These are phyloP conservation scores for Cymbopogon citratus DNA, from an alignment of 176 grass and related monocot species.

Conservation along the genomic window DNA sequence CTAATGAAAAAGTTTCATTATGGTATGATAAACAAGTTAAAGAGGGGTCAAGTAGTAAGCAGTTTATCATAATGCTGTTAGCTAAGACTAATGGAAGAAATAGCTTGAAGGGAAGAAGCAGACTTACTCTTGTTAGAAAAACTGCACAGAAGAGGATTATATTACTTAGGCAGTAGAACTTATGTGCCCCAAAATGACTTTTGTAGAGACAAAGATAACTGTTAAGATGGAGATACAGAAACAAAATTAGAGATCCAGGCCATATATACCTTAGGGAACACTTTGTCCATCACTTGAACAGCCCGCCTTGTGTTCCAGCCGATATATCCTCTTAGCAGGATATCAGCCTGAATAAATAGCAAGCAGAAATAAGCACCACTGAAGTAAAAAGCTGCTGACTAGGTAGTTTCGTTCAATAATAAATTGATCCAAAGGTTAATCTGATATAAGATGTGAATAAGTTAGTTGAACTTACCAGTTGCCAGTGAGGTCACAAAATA, in stretches of 20 bases:
- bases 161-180: not conserved
- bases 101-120: not conserved
- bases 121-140: not conserved
- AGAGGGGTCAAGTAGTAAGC: not conserved
- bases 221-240: not conserved
- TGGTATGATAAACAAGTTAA: not conserved
- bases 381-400: not conserved
- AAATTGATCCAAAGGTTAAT: not conserved
- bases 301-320: constrained; percentile 91
- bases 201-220: not conserved
- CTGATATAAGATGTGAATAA: not conserved
- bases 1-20: not conserved
- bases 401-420: not conserved
- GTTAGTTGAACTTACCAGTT: not conserved
- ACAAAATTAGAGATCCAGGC: not conserved
- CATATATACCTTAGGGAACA: constrained; percentile 66
- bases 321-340: constrained; percentile 69
- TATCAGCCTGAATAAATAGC: constrained; percentile 63
- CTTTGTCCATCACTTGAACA: constrained; percentile 67
- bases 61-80: not conserved
- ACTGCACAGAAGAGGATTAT: not conserved
- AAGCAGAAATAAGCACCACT: not conserved
- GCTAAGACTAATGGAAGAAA: not conserved
- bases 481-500: not conserved
- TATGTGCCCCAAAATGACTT: not conserved